Base-by-base conservation (phyloP, 441 rosid genomes). In the Populus hybrid region DNA sequence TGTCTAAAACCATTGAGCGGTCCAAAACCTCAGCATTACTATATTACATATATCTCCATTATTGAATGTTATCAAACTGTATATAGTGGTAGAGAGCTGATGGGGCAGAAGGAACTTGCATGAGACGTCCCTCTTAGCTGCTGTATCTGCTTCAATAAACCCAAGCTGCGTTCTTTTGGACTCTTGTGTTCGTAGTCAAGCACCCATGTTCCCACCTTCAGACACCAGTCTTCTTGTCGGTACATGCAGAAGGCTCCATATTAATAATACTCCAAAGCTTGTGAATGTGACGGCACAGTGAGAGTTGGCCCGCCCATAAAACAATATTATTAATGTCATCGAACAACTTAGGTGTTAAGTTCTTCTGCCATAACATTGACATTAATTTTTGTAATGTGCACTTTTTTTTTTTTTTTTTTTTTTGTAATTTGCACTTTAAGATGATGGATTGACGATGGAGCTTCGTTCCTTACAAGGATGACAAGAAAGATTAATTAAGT, bases 21-120 rank as follows among this genome's bases (percentile, higher is more conserved):
- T 46, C 57, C 57, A 46, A 14, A 42, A 46, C 11, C 42, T 38
- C 42, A 8, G 42, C 10, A 38, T 38, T 38, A 38, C 11, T 32
- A 32, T 32, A 32, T 5, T 32, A 32, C 34, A 32, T 32, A 38
- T 8, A 38, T 46, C 20, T 4, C 20, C 57, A 14, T 46, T 46
- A 4, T 46, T 46, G 4, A 14, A 46, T 14, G 73, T 9, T 10
- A 69, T 21, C 2, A 36, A 38, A 3, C 12, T 10, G 36, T 6
- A 6, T 34, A 69, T 7, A n/a, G 73, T 40, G 12, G 5, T 2
- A 40, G 1, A 40, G 46, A 68, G 20, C 38, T 35, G 7, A 38
- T 9, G 24, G 35, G 36, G 77, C 77, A 74, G 77, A 75, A 75
- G 8, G 71, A 66, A 75, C 70, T 40, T 75, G 21, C 10, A 38